These are phyloP conservation scores for Candida railenensis DNA, from an alignment of 805 yeast genomes.

Conservation along the genomic window DNA sequence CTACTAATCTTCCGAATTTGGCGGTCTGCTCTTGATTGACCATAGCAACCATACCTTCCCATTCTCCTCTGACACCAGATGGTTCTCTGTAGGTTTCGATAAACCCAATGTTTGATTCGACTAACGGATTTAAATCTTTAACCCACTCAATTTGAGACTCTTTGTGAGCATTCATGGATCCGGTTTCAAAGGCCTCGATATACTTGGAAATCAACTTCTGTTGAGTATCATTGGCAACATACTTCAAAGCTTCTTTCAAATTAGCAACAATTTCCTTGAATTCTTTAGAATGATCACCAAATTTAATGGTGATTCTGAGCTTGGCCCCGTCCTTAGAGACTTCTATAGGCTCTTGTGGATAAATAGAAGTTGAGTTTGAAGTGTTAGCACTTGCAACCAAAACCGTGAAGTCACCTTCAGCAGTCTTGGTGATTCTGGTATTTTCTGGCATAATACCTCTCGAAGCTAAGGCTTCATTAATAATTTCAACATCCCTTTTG, in stretches of 20 bases:
- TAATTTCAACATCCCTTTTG: constrained; percentile 60
- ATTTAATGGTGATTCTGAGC: constrained; percentile 50
- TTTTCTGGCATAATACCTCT: constrained; percentile 74
- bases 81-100: constrained; percentile 94
- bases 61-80: constrained; percentile 87
- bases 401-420: constrained; percentile 50
- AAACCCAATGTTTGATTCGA: constrained; percentile 78
- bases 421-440: constrained; percentile 64
- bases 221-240: constrained; percentile 76
- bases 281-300: constrained; percentile 77
- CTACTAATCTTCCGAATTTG: constrained; percentile 70
- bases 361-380: constrained; percentile 50
- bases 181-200: constrained; percentile 69
- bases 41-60: constrained; percentile 91
- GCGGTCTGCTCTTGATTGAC: constrained; percentile 84
- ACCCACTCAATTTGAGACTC: constrained; percentile 87
- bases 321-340: constrained; percentile 34
- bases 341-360: constrained; percentile 41
- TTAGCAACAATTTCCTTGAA: constrained; percentile 58
- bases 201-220: constrained; percentile 63
- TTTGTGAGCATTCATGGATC: constrained; percentile 82
- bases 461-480: constrained; percentile 65
- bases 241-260: constrained; percentile 54
- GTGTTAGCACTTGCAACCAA: constrained; percentile 65
- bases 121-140: constrained; percentile 75